These are phyloP conservation scores for Gastroboletus turbinatus DNA, from an alignment of 1,284 basidiomycete species.

Conservation along the genomic window DNA sequence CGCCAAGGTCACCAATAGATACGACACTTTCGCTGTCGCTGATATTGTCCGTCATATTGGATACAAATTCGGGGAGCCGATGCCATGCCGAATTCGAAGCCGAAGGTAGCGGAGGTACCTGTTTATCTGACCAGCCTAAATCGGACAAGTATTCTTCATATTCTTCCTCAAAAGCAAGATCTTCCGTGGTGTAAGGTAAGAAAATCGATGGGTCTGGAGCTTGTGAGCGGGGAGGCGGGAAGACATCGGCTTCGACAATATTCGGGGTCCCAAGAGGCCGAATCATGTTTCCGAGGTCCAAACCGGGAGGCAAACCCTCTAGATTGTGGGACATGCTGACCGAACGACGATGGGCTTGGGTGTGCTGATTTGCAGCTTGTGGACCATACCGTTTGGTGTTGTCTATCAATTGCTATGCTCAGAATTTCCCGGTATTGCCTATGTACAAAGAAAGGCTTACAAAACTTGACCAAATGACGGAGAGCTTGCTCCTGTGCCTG, in stretches of 20 bases:
- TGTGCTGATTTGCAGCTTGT: constrained; percentile 53
- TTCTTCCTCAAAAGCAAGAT: constrained; percentile 85
- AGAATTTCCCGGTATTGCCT: not conserved
- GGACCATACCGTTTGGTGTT: constrained; percentile 81
- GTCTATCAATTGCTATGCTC: constrained; percentile 43
- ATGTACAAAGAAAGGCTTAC: constrained; percentile 45
- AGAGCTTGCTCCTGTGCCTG: constrained; percentile 97
- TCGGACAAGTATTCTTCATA: constrained; percentile 87
- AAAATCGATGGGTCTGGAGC: constrained; percentile 83
- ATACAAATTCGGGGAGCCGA: constrained; percentile 66
- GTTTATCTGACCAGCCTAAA: constrained; percentile 68
- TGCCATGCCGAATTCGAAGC: constrained; percentile 65
- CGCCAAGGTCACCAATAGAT: constrained; percentile 82
- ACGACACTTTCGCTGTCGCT: constrained; percentile 90
- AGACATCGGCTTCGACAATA: constrained; percentile 74
- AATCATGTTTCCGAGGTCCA: constrained; percentile 70
- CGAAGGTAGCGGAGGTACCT: constrained; percentile 44
- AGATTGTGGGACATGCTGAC: constrained; percentile 78
- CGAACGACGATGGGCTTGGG: constrained; percentile 64
- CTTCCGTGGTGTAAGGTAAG: constrained; percentile 80
- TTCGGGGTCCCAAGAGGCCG: constrained; percentile 77
- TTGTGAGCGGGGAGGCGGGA: constrained; percentile 79
- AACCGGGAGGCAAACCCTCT: constrained; percentile 73
- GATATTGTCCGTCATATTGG: constrained; percentile 76
- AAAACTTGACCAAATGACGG: constrained; percentile 92